Conservation (phyloP, 192 early-diverging fungal species). For the Dissophora globulifera region DNA sequence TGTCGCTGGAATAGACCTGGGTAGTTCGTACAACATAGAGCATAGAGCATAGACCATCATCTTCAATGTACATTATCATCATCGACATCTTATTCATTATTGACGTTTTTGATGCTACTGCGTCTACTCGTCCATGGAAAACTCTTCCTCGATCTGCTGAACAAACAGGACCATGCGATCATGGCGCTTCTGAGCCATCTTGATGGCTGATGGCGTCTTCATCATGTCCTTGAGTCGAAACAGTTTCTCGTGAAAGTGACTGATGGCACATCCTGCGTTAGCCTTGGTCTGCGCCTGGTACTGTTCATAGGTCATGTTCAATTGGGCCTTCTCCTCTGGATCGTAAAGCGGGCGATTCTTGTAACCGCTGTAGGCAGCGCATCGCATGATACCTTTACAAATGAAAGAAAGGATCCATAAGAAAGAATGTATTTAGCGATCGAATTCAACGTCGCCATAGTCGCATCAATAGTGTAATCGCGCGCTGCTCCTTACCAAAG, state of each 20-base stretch:
- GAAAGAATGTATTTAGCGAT: not conserved
- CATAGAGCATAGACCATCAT: constrained; percentile 1
- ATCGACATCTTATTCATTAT: not conserved
- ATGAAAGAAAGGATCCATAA: not conserved
- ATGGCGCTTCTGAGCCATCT: constrained; percentile 68
- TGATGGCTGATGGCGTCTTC: constrained; percentile 64
- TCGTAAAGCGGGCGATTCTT: constrained; percentile 68
- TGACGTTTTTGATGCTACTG: not conserved
- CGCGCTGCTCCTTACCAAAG: constrained; percentile 71
- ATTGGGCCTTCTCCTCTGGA: constrained; percentile 58
- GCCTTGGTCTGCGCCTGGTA: constrained; percentile 63
- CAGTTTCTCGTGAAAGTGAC: constrained; percentile 79
- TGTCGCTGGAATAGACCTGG: constrained; percentile 28
- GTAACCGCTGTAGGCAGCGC: constrained; percentile 76
- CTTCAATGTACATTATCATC: constrained; percentile 2
- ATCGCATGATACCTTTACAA: constrained; percentile 66
- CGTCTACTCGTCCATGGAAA: constrained; percentile 53
- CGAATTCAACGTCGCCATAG: too few relatives aligned
- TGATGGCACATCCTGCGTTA: constrained; percentile 64
- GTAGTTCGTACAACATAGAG: too few relatives aligned
- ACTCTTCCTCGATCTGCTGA: constrained; percentile 66
- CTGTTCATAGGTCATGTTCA: constrained; percentile 69
- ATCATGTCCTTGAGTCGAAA: constrained; percentile 70
- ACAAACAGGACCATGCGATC: constrained; percentile 68
- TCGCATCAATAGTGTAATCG: too few relatives aligned